phyloP scores from a whole-genome alignment of 768 basidiomycete genomes.

The Boletus rubroflammeus region DNA sequence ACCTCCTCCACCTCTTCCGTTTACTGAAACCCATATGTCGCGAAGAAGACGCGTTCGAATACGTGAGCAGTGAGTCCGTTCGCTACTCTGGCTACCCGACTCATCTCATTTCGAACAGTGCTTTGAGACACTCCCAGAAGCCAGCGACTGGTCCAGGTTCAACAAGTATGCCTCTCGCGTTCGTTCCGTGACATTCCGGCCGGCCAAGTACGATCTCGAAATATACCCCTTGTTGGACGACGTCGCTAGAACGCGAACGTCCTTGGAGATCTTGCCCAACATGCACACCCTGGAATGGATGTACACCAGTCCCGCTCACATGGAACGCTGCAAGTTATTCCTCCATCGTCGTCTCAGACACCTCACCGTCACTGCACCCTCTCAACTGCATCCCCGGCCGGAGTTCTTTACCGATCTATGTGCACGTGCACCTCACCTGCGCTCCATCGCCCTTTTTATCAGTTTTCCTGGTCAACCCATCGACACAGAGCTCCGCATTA shows the following conservation, averaged over 20 bases:
- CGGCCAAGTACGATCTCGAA: constrained; percentile 14
- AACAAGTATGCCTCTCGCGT: constrained; percentile 52
- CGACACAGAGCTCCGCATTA: constrained; percentile 37
- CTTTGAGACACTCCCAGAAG: constrained; percentile 40
- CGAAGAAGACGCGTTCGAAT: constrained; percentile 15
- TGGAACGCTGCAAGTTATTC: constrained; percentile 47
- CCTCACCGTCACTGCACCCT: constrained; percentile 32
- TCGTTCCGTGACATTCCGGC: constrained; percentile 32
- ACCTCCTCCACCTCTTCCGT: constrained; percentile 43
- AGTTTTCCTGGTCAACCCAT: constrained; percentile 38
- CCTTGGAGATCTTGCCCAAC: constrained; percentile 52
- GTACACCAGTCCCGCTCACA: constrained; percentile 18
- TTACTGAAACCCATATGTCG: constrained; percentile 45
- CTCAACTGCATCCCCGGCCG: constrained; percentile 6
- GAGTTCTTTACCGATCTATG: constrained; percentile 38
- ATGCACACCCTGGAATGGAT: constrained; percentile 51
- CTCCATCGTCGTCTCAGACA: constrained; percentile 52
- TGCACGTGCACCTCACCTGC: constrained; percentile 50
- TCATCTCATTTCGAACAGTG: constrained; percentile 28
- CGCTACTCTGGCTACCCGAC: not conserved
- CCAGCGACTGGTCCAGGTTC: constrained; percentile 54
- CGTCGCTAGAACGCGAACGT: constrained; percentile 52
- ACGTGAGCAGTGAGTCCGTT: constrained; percentile 12
- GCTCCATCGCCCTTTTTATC: constrained; percentile 45
- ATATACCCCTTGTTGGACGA: constrained; percentile 39